phyloP scores from a whole-genome alignment of 371 early-diverging fungal species.

The Globomyces sp. region DNA sequence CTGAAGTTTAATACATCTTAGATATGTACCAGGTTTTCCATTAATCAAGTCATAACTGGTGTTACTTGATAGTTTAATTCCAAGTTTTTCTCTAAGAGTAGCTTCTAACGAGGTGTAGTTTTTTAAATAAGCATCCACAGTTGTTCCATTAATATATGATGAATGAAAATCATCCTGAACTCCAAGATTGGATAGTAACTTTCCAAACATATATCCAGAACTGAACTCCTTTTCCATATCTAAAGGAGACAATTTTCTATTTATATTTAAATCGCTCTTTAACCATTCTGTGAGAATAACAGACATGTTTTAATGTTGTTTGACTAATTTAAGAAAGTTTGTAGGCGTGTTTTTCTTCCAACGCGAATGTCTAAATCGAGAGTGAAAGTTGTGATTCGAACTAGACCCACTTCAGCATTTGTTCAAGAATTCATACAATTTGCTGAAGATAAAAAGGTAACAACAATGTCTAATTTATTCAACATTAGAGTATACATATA shows the following conservation, averaged over 20 bases:
- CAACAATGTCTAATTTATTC: slow-evolving; percentile 19
- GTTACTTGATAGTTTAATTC: slow-evolving; percentile 38
- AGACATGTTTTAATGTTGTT: background rate
- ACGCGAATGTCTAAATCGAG: too few species aligned
- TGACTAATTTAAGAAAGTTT: too few species aligned
- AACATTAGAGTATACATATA: slow-evolving; percentile 42
- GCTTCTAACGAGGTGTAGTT: slow-evolving; percentile 43
- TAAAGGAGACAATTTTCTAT: background rate
- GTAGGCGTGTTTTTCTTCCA: too few species aligned
- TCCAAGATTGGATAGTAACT: slow-evolving; percentile 9
- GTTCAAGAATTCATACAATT: slow-evolving; percentile 46
- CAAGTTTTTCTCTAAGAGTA: slow-evolving; percentile 39
- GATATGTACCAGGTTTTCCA: slow-evolving; percentile 28
- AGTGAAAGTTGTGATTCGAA: slow-evolving; percentile 50
- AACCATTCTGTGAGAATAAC: slow-evolving; percentile 16
- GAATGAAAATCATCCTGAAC: slow-evolving; percentile 13
- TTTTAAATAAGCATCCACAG: slow-evolving; percentile 34
- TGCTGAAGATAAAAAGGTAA: slow-evolving; percentile 37
- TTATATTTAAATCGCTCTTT: slow-evolving; percentile 8
- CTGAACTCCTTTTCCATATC: slow-evolving; percentile 14
- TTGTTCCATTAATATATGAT: background rate
- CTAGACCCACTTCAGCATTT: slow-evolving; percentile 52
- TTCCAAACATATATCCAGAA: slow-evolving; percentile 10
- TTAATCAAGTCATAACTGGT: slow-evolving; percentile 43
- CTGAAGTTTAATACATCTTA: too few species aligned